Percentiles rank a stretch among this genome's conserved stretches.
Conservation (phyloP, 2,329 filamentous ascomycete genomes). For the Ophiostoma pallidulum region DNA sequence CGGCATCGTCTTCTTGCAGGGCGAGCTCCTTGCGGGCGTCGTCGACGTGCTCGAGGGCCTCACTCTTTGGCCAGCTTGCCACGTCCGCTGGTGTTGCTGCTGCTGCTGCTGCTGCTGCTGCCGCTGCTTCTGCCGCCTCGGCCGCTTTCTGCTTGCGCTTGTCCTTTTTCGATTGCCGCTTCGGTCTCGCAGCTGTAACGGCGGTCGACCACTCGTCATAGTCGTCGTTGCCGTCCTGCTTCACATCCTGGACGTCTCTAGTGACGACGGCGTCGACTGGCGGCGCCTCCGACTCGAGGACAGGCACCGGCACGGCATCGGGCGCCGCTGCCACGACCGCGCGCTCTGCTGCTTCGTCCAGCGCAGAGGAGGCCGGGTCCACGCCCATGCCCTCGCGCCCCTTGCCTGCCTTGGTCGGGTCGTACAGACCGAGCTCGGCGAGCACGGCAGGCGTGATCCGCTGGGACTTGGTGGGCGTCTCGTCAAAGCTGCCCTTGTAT, state of each 20-base stretch:
- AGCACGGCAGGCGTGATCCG: neutral
- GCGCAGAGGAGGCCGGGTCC: too few species aligned
- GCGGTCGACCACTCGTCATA: constrained; percentile 26
- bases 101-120: too few species aligned
- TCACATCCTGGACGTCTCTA: too few species aligned
- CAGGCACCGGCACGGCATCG: neutral
- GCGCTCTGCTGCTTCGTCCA: constrained; percentile 31
- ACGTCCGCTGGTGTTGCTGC: neutral
- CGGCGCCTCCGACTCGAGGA: too few species aligned
- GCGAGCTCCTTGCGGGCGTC: neutral
- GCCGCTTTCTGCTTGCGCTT: constrained; percentile 7
- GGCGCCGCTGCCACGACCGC: constrained; percentile 30
- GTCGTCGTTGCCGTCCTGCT: constrained; percentile 26
- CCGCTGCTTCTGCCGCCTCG: neutral
- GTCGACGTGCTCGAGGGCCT: neutral
- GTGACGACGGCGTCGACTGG: neutral
- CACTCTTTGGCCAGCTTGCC: neutral
- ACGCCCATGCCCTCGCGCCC: too few species aligned
- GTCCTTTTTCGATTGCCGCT: constrained; percentile 8
- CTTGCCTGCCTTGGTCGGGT: constrained; percentile 25
- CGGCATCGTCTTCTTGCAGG: constrained; percentile 3
- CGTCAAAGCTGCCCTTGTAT: too few species aligned
- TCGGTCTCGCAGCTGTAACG: neutral
- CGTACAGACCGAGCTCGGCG: constrained; percentile 10
- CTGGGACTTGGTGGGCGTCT: neutral